phyloP scores from a whole-genome alignment of 306 rosid species.

The Quercus rubra region DNA sequence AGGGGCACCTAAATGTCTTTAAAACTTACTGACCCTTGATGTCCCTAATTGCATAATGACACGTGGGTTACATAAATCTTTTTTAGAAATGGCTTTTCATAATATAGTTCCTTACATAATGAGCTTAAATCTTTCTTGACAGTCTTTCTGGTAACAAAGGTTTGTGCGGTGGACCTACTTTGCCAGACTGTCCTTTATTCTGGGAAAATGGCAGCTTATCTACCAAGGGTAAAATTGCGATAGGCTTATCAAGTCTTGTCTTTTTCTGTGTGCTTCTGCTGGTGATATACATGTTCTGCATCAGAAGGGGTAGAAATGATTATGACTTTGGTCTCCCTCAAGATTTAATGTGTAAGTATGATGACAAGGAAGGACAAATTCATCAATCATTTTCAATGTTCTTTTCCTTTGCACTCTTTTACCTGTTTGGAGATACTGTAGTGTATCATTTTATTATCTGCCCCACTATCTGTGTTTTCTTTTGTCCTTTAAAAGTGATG shows the following conservation, averaged over 20 bases:
- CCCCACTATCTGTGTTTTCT: background rate
- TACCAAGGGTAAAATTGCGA: conserved; percentile 67
- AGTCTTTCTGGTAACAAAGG: conserved; percentile 85
- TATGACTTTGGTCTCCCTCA: conserved; percentile 91
- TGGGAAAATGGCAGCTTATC: conserved; percentile 87
- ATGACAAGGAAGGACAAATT: conserved; percentile 15
- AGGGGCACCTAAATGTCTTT: background rate
- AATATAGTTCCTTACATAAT: background rate
- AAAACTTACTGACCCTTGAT: background rate
- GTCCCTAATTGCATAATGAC: background rate
- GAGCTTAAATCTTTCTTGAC: conserved; percentile 8
- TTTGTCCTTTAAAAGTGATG: background rate
- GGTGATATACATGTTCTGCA: conserved; percentile 54
- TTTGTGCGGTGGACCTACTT: conserved; percentile 77
- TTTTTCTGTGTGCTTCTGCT: conserved; percentile 54
- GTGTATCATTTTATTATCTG: background rate
- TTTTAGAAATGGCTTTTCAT: background rate
- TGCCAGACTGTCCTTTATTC: conserved; percentile 73
- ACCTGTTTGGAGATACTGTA: background rate
- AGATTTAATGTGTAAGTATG: conserved; percentile 74
- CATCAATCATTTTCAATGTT: conserved; percentile 4
- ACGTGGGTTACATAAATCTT: background rate
- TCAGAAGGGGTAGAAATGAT: conserved; percentile 76
- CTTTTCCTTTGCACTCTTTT: background rate
- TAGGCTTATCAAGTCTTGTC: conserved; percentile 55